phyloP scores from a whole-genome alignment of 2,329 filamentous ascomycete genomes.

The Coleophoma cylindrospora region DNA sequence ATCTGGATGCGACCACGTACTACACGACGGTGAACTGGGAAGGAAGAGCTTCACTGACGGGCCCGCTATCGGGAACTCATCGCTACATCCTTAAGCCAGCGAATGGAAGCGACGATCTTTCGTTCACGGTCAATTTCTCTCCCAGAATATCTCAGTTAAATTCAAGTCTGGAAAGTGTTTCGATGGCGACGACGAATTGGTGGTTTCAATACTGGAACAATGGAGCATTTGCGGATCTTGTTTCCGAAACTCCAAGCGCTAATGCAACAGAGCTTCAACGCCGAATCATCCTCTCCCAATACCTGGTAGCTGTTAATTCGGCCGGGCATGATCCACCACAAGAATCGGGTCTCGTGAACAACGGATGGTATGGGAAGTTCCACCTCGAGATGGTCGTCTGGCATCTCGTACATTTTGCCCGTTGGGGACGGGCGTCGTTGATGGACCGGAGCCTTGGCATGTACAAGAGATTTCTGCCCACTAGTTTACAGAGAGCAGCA shows the following conservation, averaged over 20 bases:
- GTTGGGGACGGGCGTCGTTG: slow-evolving; percentile 31
- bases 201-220: slow-evolving; percentile 26
- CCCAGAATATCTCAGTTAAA: not conserved
- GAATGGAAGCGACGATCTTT: not conserved
- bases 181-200: slow-evolving; percentile 7
- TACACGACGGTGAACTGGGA: slow-evolving; percentile 23
- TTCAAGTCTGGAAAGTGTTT: not conserved
- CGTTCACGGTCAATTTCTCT: slow-evolving; percentile 14
- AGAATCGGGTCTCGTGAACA: slow-evolving; percentile 40
- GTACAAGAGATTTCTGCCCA: slow-evolving; percentile 28
- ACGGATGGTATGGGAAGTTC: slow-evolving; percentile 41
- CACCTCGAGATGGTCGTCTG: slow-evolving; percentile 40
- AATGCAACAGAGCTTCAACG: slow-evolving; percentile 37
- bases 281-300: slow-evolving; percentile 38
- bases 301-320: slow-evolving; percentile 37
- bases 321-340: slow-evolving; percentile 34
- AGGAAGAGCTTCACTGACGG: slow-evolving; percentile 8
- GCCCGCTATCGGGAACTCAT: slow-evolving; percentile 10
- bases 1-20: slow-evolving; percentile 33
- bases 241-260: slow-evolving; percentile 24
- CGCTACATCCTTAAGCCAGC: slow-evolving; percentile 14
- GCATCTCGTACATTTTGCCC: slow-evolving; percentile 35
- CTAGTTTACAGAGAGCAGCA: slow-evolving; percentile 25
- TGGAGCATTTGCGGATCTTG: slow-evolving; percentile 38
- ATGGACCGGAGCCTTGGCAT: slow-evolving; percentile 31